Evolutionary conservation across 2,329 filamentous ascomycete genomes (phyloP).

Genomic region (Pleurostoma richardsiae): DNA sequence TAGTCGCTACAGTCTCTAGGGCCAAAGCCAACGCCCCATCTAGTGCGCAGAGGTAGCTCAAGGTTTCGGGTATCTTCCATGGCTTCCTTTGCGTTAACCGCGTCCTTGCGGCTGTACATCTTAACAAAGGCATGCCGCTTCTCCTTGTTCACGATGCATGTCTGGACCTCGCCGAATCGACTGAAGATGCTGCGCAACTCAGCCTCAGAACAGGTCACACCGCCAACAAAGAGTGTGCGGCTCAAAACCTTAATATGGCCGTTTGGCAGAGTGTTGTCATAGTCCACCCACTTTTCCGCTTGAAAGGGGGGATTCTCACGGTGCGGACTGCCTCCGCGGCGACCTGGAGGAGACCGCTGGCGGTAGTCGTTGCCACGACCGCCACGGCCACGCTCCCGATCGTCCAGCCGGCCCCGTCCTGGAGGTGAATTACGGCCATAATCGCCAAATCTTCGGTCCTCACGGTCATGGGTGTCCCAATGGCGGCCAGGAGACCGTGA

Average conservation of each 20-base stretch:
- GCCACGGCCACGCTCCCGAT: conserved; percentile 46
- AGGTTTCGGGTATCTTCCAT: conserved; percentile 77
- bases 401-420: conserved; percentile 53
- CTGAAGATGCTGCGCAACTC: conserved; percentile 79
- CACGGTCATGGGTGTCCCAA: conserved; percentile 59
- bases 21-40: conserved; percentile 97
- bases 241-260: conserved; percentile 89
- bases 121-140: conserved; percentile 99
- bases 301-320: conserved; percentile 29
- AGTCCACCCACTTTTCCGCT: conserved; percentile 68
- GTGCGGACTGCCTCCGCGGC: conserved; percentile 57
- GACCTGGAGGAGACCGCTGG: conserved; percentile 76
- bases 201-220: conserved; percentile 79
- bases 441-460: conserved; percentile 67
- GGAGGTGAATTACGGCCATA: conserved; percentile 65
- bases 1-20: conserved; percentile 98
- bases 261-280: conserved; percentile 67
- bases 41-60: conserved; percentile 74
- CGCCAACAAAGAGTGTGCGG: conserved; percentile 92
- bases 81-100: conserved; percentile 74
- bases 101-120: conserved; percentile 87
- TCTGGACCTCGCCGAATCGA: conserved; percentile 84
- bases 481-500: conserved; percentile 75
- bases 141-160: conserved; percentile 96
- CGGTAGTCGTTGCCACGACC: conserved; percentile 65